These are phyloP conservation scores for Corchorus olitorius DNA, from an alignment of 345 rosid species.

Conservation along the genomic window DNA sequence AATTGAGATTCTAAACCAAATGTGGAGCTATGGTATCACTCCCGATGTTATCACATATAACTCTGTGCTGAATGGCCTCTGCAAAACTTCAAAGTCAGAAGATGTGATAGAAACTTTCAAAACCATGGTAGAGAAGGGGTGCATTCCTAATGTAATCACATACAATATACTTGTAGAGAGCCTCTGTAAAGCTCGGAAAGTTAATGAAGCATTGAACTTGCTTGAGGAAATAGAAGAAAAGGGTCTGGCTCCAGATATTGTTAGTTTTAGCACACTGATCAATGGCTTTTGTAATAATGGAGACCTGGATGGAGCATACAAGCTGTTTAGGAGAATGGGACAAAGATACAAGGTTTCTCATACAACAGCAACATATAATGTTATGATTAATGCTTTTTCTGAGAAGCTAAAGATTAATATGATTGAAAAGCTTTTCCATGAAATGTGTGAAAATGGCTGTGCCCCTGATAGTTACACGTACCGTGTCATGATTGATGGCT, in stretches of 20 bases:
- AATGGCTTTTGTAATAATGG: constrained; percentile 68
- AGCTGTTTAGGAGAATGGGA: constrained; percentile 59
- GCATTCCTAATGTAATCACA: constrained; percentile 74
- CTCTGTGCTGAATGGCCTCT: constrained; percentile 83
- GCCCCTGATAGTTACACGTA: constrained; percentile 74
- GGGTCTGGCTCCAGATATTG: constrained; percentile 62
- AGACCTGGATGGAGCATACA: constrained; percentile 68
- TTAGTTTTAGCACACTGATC: constrained; percentile 67
- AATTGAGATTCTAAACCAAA: constrained; percentile 61
- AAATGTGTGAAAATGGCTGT: constrained; percentile 63
- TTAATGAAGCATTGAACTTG: constrained; percentile 65
- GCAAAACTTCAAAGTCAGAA: constrained; percentile 77
- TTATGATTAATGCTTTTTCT: constrained; percentile 71
- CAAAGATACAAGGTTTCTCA: constrained; percentile 49
- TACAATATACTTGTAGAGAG: constrained; percentile 87
- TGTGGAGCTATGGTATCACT: constrained; percentile 63
- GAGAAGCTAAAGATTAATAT: constrained; percentile 58
- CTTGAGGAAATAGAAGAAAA: constrained; percentile 55
- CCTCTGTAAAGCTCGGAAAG: constrained; percentile 67
- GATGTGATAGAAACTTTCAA: constrained; percentile 78
- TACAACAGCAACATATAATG: constrained; percentile 68
- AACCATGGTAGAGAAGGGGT: constrained; percentile 65
- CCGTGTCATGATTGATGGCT: constrained; percentile 78
- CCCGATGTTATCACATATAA: constrained; percentile 92
- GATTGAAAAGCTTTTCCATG: constrained; percentile 67